These are phyloP conservation scores for Yamadazyma aaseri DNA, from an alignment of 1,139 yeast genomes.

Conservation along the genomic window DNA sequence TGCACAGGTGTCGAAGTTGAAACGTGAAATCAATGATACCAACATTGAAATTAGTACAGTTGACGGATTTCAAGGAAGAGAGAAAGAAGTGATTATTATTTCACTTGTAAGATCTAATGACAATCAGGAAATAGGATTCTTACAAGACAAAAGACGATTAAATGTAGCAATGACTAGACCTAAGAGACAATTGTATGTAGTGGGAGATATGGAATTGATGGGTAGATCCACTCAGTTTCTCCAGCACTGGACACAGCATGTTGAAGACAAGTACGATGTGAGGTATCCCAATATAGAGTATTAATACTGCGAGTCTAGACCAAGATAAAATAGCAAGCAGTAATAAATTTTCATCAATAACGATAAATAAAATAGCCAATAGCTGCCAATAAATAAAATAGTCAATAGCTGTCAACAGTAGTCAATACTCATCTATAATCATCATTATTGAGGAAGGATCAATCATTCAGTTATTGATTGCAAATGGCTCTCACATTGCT, in stretches of 20 bases:
- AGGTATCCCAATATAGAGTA: slow-evolving; percentile 58
- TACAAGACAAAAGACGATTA: slow-evolving; percentile 66
- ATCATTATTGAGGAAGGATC: too few relatives aligned
- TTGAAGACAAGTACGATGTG: slow-evolving; percentile 58
- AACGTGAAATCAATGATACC: slow-evolving; percentile 25
- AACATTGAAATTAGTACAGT: slow-evolving; percentile 44
- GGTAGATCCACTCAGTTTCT: slow-evolving; percentile 48
- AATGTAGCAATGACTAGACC: slow-evolving; percentile 95
- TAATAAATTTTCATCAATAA: neutral
- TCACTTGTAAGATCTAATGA: slow-evolving; percentile 47
- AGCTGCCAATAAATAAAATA: too few relatives aligned
- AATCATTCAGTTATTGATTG: too few relatives aligned
- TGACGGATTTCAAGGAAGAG: slow-evolving; percentile 59
- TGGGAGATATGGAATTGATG: slow-evolving; percentile 78
- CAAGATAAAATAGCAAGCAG: too few relatives aligned
- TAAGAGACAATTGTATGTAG: slow-evolving; percentile 75
- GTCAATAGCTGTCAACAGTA: too few relatives aligned
- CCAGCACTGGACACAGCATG: slow-evolving; percentile 68
- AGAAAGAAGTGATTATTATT: slow-evolving; percentile 74
- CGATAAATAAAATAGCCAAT: neutral
- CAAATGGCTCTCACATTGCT: too few relatives aligned
- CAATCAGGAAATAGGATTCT: slow-evolving; percentile 66
- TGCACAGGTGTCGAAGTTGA: slow-evolving; percentile 74
- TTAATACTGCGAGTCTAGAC: too few relatives aligned
- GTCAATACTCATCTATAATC: too few relatives aligned